Evolutionary conservation across 1,284 basidiomycete species (phyloP).

Genomic region (Gomphus bonarii): DNA sequence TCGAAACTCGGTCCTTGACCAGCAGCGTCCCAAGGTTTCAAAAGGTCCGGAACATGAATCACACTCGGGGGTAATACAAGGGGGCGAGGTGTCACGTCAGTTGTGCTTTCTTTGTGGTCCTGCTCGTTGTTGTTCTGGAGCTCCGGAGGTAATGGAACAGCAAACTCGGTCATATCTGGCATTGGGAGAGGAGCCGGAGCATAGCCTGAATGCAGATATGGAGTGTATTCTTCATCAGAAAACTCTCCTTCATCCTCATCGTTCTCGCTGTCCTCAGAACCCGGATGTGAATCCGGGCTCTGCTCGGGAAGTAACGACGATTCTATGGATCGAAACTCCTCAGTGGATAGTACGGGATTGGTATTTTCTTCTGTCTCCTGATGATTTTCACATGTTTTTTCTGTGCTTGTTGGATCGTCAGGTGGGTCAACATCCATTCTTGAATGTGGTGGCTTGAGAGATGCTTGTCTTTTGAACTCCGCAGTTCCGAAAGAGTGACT

Average conservation of each 20-base stretch:
- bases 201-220: background rate
- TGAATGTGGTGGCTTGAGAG: background rate
- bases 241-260: background rate
- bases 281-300: background rate
- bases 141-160: conserved; percentile 3
- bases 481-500: background rate
- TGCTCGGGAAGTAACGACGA: background rate
- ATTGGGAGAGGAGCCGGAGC: conserved; percentile 2
- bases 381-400: too few relatives aligned
- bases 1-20: background rate
- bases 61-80: conserved; percentile 5
- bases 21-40: conserved; percentile 1
- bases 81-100: background rate
- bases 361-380: background rate
- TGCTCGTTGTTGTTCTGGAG: background rate
- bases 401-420: background rate
- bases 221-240: background rate
- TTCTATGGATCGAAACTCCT: background rate
- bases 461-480: background rate
- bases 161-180: conserved; percentile 8
- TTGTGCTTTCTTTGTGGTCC: background rate
- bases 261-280: background rate
- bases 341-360: background rate
- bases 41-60: conserved; percentile 2
- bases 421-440: background rate